phyloP scores from a whole-genome alignment of 106 monocot genomes.

The Ottelia alismoides region DNA sequence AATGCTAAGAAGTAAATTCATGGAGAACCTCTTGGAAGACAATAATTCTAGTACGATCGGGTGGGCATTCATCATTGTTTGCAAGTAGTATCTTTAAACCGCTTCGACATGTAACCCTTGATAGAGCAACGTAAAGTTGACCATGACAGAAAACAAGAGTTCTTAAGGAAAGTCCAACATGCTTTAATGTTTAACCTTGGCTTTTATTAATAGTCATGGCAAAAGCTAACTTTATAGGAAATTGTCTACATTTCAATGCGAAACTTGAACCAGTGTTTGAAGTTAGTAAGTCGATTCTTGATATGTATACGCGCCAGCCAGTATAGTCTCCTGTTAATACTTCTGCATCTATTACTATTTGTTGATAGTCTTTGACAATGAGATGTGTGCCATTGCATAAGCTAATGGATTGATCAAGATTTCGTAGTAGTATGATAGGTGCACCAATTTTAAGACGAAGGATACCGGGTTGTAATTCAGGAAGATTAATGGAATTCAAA shows the following conservation, averaged over 20 bases:
- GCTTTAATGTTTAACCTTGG: not conserved
- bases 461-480: too few species aligned
- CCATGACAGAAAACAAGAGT: too few species aligned
- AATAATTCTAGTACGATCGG: too few species aligned
- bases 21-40: too few species aligned
- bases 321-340: not conserved
- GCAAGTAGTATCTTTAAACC: too few species aligned
- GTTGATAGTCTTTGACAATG: not conserved
- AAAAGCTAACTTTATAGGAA: not conserved
- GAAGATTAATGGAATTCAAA: too few species aligned
- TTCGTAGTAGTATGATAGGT: not conserved
- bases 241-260: not conserved
- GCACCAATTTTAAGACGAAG: not conserved
- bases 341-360: not conserved
- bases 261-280: not conserved
- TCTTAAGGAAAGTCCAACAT: too few species aligned
- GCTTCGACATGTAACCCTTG: too few species aligned
- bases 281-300: not conserved
- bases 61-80: too few species aligned
- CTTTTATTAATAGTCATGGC: conserved; percentile 6
- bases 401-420: conserved; percentile 1
- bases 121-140: too few species aligned
- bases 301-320: not conserved
- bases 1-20: too few species aligned
- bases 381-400: conserved; percentile 2